Evolutionary conservation across 2,329 filamentous ascomycete species (phyloP), one percentile per base, ranked within the genome.

Genomic region (Ophiostoma himal-ulmi): DNA sequence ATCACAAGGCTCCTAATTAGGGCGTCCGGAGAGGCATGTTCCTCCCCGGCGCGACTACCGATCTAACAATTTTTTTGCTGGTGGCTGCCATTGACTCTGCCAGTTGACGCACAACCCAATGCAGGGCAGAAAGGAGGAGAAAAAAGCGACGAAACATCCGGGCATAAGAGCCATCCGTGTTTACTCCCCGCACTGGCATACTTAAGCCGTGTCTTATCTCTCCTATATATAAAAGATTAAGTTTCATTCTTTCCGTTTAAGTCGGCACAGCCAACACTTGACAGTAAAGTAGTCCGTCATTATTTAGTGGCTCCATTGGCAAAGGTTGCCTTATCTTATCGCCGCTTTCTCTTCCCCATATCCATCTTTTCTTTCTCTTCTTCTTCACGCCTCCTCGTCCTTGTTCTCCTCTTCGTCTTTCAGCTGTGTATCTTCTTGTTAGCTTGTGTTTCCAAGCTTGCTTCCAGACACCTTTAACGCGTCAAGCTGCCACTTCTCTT

Each of bases 1-100:
- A 74, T 74, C 62, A 72, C 7, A 36, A 48, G 4, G 30, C 57
- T 26, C 20, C 60, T 71, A 72, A 71, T 73, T 71, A 37, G 36
- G 14, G 34, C 8, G 17, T n/a, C 34, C 70, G 70, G 70, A 71
- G 70, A 70, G 5, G 36, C 36, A 60, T 34, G 10, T 26, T 26
- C 10, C 14, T 70, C 70, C 70, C 70, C 70, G 68, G 70, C 60
- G 44, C 36, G 44, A 22, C 52, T 39, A 66, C 11, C 11, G 36
- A n/a, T 57, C 26, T 62, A 62, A 62, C 26, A 62, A 34, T 6
- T 14, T 11, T 20, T 62, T 34, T 62, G 22, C 57, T 62, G 57
- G 57, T 62, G 57, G 57, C 57, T 62, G 57, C 26, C 57, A 34
- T 60, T 34, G 22, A 60, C 48, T 22, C 26, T 60, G 54, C 22